Conservation (phyloP, 179 eudicot species). For the Silene coronaria region DNA sequence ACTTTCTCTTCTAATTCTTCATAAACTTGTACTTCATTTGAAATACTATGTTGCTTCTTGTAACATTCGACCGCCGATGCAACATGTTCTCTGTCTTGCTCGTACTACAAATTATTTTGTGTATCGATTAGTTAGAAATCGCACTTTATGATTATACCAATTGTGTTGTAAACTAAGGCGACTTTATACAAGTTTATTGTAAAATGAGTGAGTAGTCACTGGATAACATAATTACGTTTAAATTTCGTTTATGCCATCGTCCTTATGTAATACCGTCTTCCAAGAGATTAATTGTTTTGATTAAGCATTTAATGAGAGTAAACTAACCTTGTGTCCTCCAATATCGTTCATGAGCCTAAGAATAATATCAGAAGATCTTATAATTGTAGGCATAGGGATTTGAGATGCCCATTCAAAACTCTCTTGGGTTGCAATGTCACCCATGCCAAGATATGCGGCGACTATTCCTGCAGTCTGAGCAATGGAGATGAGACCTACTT, state of each 20-base stretch:
- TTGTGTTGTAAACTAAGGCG: no score
- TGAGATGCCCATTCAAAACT: conserved; percentile 6
- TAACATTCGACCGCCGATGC: conserved; percentile 32
- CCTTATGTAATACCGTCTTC: no score
- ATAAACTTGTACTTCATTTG: conserved; percentile 17
- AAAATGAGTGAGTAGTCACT: no score
- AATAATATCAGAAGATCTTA: not conserved
- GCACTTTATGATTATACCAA: no score
- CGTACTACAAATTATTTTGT: no score
- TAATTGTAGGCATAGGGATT: conserved; percentile 10
- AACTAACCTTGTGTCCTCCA: conserved; percentile 10
- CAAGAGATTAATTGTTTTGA: no score
- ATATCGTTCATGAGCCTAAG: conserved; percentile 18
- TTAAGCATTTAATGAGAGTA: no score
- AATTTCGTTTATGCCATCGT: no score
- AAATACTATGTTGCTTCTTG: conserved; percentile 26
- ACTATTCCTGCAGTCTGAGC: not conserved
- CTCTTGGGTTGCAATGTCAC: conserved; percentile 4
- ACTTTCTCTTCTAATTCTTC: not conserved
- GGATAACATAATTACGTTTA: no score
- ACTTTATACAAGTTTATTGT: no score
- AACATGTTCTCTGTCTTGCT: conserved; percentile 26
- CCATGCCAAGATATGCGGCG: conserved; percentile 13
- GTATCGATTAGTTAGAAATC: no score
- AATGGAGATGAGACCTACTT: not conserved